Evolutionary conservation across 352 stramenopile genomes (phyloP).

Genomic region (Pythium monospermum): DNA sequence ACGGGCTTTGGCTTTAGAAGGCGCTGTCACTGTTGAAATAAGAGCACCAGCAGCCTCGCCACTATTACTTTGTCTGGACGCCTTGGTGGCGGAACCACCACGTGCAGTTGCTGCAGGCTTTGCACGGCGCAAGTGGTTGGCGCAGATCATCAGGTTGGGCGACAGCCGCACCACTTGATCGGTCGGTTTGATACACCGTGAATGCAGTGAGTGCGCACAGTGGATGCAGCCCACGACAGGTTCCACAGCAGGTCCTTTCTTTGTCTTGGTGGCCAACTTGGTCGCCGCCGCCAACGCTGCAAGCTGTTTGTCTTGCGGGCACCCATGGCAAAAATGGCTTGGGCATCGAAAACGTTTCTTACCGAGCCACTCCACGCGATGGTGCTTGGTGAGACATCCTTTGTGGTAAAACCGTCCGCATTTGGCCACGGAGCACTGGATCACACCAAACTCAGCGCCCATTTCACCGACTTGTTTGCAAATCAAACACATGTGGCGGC

Average conservation of each 20-base stretch:
- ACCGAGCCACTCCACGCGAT: constrained; percentile 80
- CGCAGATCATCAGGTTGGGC: constrained; percentile 85
- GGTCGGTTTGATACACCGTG: constrained; percentile 66
- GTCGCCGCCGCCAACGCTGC: constrained; percentile 16
- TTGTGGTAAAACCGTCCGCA: constrained; percentile 93
- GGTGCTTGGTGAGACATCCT: constrained; percentile 68
- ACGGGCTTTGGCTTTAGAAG: not conserved
- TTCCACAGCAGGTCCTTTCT: constrained; percentile 34
- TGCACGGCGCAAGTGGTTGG: constrained; percentile 66
- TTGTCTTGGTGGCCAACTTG: constrained; percentile 34
- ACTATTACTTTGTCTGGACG: not conserved
- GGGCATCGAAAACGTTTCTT: constrained; percentile 89
- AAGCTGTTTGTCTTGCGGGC: constrained; percentile 26
- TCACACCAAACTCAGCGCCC: constrained; percentile 86
- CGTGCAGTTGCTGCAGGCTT: constrained; percentile 7
- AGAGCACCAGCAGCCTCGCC: not conserved
- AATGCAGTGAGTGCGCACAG: constrained; percentile 76
- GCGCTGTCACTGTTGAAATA: not conserved
- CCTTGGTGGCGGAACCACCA: constrained; percentile 1
- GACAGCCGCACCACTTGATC: constrained; percentile 83
- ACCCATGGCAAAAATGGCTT: constrained; percentile 87
- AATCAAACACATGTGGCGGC: constrained; percentile 90
- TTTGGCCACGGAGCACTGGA: constrained; percentile 87
- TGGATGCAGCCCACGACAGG: constrained; percentile 83
- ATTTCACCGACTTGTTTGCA: constrained; percentile 90